Evolutionary conservation across 768 basidiomycete species (phyloP), one percentile per base, ranked within the genome.

Genomic region (Steccherinum ochraceum): DNA sequence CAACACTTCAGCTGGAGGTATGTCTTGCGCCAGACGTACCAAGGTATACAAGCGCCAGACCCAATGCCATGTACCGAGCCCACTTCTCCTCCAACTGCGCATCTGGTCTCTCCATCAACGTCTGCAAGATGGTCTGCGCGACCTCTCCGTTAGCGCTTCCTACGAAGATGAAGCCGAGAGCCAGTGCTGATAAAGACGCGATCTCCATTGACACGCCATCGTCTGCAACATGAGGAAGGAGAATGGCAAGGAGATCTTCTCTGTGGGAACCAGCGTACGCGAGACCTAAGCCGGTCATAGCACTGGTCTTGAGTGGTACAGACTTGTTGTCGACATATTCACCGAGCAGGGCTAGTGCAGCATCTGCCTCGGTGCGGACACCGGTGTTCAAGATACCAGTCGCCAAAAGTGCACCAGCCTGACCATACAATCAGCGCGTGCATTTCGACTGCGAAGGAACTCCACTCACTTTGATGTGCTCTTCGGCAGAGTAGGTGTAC

Each of bases 61-160:
- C 95, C 30, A 99, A 71, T 10, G 77, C 85, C 79, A 97, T 80
- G 67, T 93, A 99, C 46, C 88, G 74, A 1, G 89, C 81, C 94
- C 95, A 99, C 69, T 96, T 96, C 67, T 94, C 93, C 52, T 85
- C 83, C 7, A 98, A 70, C 19, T 83, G 80, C 53, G 80, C 79
- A 50, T 85, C 85, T 1, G 78, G 81, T 26, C 80, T 70, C 65
- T 95, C 92, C 89, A 94, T 90, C 62, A 99, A 65, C 2, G 89
- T 86, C 70, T 95, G 93, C 62, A 97, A 71, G 50, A 99, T 93
- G 0, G 86, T 83, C 52, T 83, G 81, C 5, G 92, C 86, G 13
- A 96, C 83, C 56, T 99, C 96, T 4, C 93, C 93, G 57, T 97
- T 88, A 45, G 86, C 91, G 61, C 93, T 93, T 16, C 95, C 95